Base-by-base conservation (phyloP, 768 basidiomycete genomes). In the Scleroderma bovista region DNA sequence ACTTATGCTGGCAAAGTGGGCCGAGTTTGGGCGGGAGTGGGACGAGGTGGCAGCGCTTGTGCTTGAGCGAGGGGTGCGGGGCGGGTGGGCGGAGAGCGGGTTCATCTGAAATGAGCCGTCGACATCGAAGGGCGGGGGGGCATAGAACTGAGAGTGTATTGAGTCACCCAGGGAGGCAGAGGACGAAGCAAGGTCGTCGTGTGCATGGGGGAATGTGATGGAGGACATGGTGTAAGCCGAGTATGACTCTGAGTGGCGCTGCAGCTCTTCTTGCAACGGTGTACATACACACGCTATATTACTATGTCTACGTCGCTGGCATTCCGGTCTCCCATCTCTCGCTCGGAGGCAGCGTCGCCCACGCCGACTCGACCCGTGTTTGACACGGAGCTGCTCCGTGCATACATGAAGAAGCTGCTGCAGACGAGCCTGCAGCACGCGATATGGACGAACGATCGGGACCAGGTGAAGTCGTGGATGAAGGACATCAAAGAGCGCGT, bases 401-500 rank as follows among this genome's bases (percentile, higher is more conserved):
- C 79, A 19, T 93, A 93, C 69, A 87, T 88, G 68, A 91, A 87
- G 75, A 86, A 85, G 60, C 78, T 92, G 46, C 72, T 92, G 48
- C 75, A 82, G 51, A 77, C 83, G 5, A 87, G 83, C 2, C 73
- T 93, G 36, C 77, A 84, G 50, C 74, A 68, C 45, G 76, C 74
- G 47, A 61, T 76, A 10, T 93, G 88, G 89, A 61, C 74, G 43
- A 80, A 79, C 57, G 88, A 92, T 47, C 75, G 78, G 22, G 86
- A 90, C 31, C 78, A 76, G 51, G 77, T 84, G 16, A 85, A 80
- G 64, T 73, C 67, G 6, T 88, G 86, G 84, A 89, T 88, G 64
- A 88, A 84, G 66, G 87, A 93, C 60, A 84, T 93, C 51, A 81
- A 86, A 17, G 86, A 88, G 59, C 77, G 90, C 42, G 80, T 93